A percentile compares a stretch with the other conserved stretches of the same genome.
These are phyloP conservation scores for Leishmania lainsoni DNA, from an alignment of 208 protist species.

Conservation along the genomic window DNA sequence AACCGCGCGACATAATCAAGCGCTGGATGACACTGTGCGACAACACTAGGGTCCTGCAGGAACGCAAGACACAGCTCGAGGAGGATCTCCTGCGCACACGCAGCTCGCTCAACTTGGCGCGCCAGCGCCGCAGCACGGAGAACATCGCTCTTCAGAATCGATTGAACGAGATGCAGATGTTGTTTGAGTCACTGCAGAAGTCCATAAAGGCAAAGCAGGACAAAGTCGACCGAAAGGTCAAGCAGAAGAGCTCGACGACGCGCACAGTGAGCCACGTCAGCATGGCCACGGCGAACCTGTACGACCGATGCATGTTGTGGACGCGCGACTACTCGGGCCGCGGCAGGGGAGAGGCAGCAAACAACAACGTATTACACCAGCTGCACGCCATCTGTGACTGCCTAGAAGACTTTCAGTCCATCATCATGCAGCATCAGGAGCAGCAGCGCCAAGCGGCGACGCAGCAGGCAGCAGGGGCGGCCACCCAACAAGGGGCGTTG, in stretches of 20 bases:
- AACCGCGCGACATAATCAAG: conserved; percentile 90
- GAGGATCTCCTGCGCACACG: conserved; percentile 90
- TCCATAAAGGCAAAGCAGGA: conserved; percentile 89
- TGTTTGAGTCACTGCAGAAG: conserved; percentile 85
- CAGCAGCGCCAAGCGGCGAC: conserved; percentile 12
- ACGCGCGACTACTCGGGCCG: conserved; percentile 75
- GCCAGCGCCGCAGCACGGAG: conserved; percentile 83
- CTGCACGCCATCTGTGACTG: conserved; percentile 89
- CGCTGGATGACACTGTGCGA: conserved; percentile 91
- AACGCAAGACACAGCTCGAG: conserved; percentile 90
- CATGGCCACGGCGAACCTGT: conserved; percentile 91
- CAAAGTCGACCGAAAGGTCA: conserved; percentile 86
- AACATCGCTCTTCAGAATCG: conserved; percentile 90
- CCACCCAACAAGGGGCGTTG: conserved; percentile 3
- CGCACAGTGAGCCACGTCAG: conserved; percentile 90
- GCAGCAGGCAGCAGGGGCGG: conserved; percentile 8
- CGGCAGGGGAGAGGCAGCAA: conserved; percentile 63
- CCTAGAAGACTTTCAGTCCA: conserved; percentile 88
- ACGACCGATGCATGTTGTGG: conserved; percentile 87
- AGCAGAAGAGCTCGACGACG: conserved; percentile 87
- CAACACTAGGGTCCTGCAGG: conserved; percentile 91
- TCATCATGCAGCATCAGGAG: conserved; percentile 77
- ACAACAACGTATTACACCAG: conserved; percentile 84
- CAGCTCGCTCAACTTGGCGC: conserved; percentile 78
- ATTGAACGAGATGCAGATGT: conserved; percentile 88